Evolutionary conservation across 768 basidiomycete genomes (phyloP).

Genomic region (Rhodosporidiobolus odoratus): DNA sequence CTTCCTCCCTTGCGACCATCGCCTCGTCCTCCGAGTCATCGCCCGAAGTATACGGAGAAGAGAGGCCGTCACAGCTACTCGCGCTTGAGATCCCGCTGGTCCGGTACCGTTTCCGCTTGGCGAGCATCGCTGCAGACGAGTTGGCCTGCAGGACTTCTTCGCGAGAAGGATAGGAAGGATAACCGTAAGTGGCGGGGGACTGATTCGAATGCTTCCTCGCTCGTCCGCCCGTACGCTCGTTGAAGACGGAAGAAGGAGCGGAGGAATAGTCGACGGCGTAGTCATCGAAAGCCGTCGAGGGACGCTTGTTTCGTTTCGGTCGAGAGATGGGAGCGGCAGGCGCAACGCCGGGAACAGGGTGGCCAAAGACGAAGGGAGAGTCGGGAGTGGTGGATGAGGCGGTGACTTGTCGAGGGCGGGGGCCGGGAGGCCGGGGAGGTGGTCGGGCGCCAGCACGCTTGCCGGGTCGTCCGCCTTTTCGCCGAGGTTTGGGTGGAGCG

Average conservation of each 20-base stretch:
- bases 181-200: too few relatives aligned
- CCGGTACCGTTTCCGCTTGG: background rate
- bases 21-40: background rate
- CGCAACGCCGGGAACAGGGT: background rate
- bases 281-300: conserved; percentile 26
- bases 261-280: conserved; percentile 20
- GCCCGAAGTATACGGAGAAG: background rate
- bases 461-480: background rate
- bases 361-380: background rate
- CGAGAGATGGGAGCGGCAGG: background rate
- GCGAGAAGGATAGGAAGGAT: background rate
- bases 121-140: background rate
- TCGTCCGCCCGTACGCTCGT: background rate
- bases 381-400: background rate
- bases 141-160: background rate
- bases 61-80: conserved; percentile 8
- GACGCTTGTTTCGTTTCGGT: conserved; percentile 28
- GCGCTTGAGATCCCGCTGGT: conserved; percentile 4
- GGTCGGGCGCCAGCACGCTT: background rate
- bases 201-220: too few relatives aligned
- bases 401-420: background rate
- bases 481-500: background rate
- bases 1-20: background rate
- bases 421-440: background rate
- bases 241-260: background rate